Evolutionary conservation across 2,329 filamentous ascomycete species (phyloP), one percentile per base, ranked within the genome.

Genomic region (Torrubiellomyces zombiae): DNA sequence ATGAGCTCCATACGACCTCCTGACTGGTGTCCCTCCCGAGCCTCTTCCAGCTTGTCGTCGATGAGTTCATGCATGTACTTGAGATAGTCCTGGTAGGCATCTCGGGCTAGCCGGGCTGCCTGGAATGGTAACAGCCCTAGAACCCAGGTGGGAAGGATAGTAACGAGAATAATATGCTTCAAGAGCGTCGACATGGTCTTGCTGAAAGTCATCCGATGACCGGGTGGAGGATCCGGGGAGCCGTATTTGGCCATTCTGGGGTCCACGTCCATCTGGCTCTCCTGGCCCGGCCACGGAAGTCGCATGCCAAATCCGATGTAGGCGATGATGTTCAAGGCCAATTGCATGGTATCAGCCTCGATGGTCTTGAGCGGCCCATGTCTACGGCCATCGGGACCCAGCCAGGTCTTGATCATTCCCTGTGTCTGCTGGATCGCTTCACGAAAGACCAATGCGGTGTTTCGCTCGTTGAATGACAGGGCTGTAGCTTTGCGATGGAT

Each of bases 401-500:
- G 49, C 70, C 73, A 79, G 23, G 58, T 55, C 18, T 49, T 44
- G 16, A 78, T 39, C 63, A 80, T 63, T 9, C 62, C 60, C 32
- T 63, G 52, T 1, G 75, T 65, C 51, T 85, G 77, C 7, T 39
- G 35, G 13, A 76, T 53, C 2, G 64, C 60, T 42, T 79, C 72
- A 7, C 51, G 52, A 47, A 73, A 80, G 2, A 78, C 70, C 14
- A 78, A 45, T 9, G 61, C 57, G 28, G 79, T 74, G 45, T 81
- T 85, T 50, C 64, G 71, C 52, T 86, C 79, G 29, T 75, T 80
- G 47, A 86, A 85, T 4, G 68, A 68, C 1, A 76, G 69, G 15
- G 72, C 67, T 1, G 71, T 75, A 21, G 73, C 63, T 48, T 77
- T 81, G 32, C 78, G 66, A 44, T 86, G 78, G 48, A 67, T 60